Percentiles rank a stretch among this genome's conserved stretches.
Evolutionary conservation across 2,329 filamentous ascomycete genomes (phyloP).

Genomic region (Dryadomyces quercivorus): DNA sequence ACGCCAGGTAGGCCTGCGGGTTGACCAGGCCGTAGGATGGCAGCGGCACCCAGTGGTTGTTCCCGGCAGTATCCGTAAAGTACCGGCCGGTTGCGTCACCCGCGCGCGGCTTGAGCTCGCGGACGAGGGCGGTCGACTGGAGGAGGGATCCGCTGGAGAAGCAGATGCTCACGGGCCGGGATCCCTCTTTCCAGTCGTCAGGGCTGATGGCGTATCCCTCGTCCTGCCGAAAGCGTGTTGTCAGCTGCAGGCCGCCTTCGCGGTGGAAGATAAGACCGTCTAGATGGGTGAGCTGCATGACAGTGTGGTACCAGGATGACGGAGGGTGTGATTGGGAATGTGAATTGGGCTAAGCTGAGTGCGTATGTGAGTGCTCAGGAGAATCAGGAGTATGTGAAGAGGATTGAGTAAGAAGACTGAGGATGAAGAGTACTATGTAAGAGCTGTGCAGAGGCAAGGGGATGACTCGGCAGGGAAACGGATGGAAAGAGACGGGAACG

Average conservation of each 20-base stretch:
- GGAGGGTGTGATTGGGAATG: too few relatives aligned
- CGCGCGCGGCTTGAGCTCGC: conserved; percentile 6
- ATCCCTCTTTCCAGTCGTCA: conserved; percentile 5
- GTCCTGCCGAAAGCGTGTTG: conserved; percentile 7
- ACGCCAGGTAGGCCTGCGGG: neutral
- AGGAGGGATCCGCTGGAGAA: conserved; percentile 8
- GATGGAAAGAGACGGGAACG: too few relatives aligned
- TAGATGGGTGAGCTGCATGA: conserved; percentile 6
- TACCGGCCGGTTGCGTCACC: conserved; percentile 10
- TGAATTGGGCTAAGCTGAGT: too few relatives aligned
- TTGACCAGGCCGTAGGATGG: conserved; percentile 8
- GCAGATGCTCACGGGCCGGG: neutral
- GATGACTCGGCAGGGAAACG: too few relatives aligned
- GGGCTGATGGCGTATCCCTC: conserved; percentile 4
- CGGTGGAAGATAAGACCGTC: conserved; percentile 9
- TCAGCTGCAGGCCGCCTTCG: conserved; percentile 10
- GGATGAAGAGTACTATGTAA: too few relatives aligned
- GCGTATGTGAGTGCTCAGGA: too few relatives aligned
- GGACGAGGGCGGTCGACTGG: conserved; percentile 1
- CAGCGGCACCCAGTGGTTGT: conserved; percentile 7
- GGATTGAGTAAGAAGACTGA: too few relatives aligned
- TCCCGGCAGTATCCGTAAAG: conserved; percentile 7
- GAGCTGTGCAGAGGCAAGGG: too few relatives aligned
- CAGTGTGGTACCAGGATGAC: neutral
- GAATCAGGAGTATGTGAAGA: too few relatives aligned